Evolutionary conservation across 345 rosid species (phyloP).

Genomic region (Boechera stricta): DNA sequence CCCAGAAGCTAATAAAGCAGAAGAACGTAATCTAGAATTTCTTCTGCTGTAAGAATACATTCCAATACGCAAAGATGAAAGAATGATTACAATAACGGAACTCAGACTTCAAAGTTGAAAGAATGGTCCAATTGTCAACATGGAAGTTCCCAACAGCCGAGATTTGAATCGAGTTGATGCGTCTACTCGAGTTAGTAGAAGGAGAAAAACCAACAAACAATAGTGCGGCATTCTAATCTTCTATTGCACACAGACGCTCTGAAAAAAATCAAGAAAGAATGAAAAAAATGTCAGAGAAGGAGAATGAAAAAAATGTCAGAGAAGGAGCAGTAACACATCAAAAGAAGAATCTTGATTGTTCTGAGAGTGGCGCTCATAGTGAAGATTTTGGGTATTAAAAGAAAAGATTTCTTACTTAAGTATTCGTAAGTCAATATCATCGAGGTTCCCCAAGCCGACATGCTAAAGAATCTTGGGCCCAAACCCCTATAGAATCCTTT

Average conservation of each 20-base stretch:
- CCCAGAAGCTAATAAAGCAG: conserved; percentile 36
- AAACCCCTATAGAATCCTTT: conserved; percentile 88
- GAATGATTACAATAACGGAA: conserved; percentile 44
- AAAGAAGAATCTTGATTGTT: background rate
- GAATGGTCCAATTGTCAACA: conserved; percentile 40
- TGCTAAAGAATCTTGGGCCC: conserved; percentile 96
- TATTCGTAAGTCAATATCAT: conserved; percentile 97
- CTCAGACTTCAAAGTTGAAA: conserved; percentile 43
- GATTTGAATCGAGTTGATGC: conserved; percentile 21
- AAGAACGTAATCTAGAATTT: conserved; percentile 25
- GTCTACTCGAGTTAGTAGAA: conserved; percentile 38
- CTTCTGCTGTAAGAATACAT: conserved; percentile 43
- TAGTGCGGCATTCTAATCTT: conserved; percentile 46
- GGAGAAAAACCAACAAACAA: conserved; percentile 19
- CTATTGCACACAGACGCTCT: conserved; percentile 86
- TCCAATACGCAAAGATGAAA: conserved; percentile 42
- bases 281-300: conserved; percentile 8
- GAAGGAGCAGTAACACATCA: conserved; percentile 10
- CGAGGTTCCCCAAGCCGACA: conserved; percentile 99
- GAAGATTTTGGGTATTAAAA: conserved; percentile 5
- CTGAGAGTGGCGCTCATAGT: conserved; percentile 9
- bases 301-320: conserved; percentile 17
- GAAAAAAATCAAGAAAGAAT: conserved; percentile 39
- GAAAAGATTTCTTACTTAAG: conserved; percentile 67
- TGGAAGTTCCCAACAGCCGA: conserved; percentile 35